Percentiles rank a stretch among this genome's conserved stretches.
phyloP scores from a whole-genome alignment of 2,329 filamentous ascomycete species.

The Hypoxylon sp. region DNA sequence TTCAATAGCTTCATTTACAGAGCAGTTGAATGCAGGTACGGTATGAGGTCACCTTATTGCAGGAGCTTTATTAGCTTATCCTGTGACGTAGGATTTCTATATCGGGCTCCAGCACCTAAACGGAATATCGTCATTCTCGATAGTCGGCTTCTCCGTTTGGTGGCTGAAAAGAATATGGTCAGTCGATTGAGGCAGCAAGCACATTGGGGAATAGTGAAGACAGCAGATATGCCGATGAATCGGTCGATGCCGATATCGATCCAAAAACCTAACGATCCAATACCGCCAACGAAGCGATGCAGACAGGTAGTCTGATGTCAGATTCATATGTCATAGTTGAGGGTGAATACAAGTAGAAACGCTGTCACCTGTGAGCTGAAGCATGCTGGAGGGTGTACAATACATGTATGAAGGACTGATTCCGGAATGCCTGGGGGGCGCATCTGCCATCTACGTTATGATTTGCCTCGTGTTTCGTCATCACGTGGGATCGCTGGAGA shows the following conservation, averaged over 20 bases:
- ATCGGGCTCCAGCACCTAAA: constrained; percentile 16
- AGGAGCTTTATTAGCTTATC: constrained; percentile 17
- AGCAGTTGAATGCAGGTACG: background rate
- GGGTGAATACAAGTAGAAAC: constrained; percentile 21
- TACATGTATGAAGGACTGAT: constrained; percentile 7
- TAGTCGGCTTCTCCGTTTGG: background rate
- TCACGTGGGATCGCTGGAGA: constrained; percentile 46
- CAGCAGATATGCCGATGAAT: constrained; percentile 7
- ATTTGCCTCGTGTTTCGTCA: constrained; percentile 48
- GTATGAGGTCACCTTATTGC: constrained; percentile 23
- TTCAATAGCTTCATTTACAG: background rate
- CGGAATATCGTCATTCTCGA: constrained; percentile 26
- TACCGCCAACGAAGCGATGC: constrained; percentile 20
- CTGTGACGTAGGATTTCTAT: constrained; percentile 37
- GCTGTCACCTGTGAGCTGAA: constrained; percentile 1
- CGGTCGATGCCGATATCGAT: constrained; percentile 22
- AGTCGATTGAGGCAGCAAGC: constrained; percentile 23
- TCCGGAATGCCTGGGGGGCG: constrained; percentile 1
- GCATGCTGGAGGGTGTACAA: constrained; percentile 16
- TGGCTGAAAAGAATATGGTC: background rate
- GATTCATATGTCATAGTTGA: constrained; percentile 36
- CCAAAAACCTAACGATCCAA: constrained; percentile 5
- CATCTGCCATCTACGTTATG: constrained; percentile 27
- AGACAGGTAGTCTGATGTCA: constrained; percentile 41
- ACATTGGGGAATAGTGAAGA: background rate